Evolutionary conservation across 306 rosid species (phyloP).

Genomic region (Casuarina cunninghamiana): DNA sequence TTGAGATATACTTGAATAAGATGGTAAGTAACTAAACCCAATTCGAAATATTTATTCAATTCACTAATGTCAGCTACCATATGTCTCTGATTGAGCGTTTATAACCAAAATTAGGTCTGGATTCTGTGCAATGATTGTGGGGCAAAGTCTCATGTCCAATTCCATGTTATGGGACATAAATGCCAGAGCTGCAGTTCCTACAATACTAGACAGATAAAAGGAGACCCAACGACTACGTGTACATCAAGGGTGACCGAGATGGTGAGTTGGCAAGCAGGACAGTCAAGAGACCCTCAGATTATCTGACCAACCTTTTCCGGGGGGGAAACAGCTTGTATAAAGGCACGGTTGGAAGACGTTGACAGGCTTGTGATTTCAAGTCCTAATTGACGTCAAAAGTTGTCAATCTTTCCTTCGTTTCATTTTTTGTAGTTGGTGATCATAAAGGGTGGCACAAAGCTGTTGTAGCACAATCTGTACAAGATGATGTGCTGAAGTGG

Average conservation of each 20-base stretch:
- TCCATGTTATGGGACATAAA: slow-evolving; percentile 63
- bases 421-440: no score
- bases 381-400: no score
- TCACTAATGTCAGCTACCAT: neutral
- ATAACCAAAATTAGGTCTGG: slow-evolving; percentile 54
- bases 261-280: slow-evolving; percentile 27
- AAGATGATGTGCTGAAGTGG: no score
- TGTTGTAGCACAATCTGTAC: no score
- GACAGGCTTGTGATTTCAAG: neutral
- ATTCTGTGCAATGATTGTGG: slow-evolving; percentile 81
- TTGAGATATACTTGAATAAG: slow-evolving; percentile 48
- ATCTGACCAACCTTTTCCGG: neutral
- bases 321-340: neutral
- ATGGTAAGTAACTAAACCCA: slow-evolving; percentile 36
- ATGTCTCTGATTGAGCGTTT: slow-evolving; percentile 7
- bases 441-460: no score
- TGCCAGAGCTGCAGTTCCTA: slow-evolving; percentile 65
- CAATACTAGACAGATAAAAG: slow-evolving; percentile 65
- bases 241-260: slow-evolving; percentile 37
- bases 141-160: slow-evolving; percentile 49
- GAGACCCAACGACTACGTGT: slow-evolving; percentile 39
- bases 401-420: no score
- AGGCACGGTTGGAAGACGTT: neutral
- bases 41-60: neutral
- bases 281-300: neutral